phyloP scores from a whole-genome alignment of 768 basidiomycete genomes.

The Ramaria sp. region DNA sequence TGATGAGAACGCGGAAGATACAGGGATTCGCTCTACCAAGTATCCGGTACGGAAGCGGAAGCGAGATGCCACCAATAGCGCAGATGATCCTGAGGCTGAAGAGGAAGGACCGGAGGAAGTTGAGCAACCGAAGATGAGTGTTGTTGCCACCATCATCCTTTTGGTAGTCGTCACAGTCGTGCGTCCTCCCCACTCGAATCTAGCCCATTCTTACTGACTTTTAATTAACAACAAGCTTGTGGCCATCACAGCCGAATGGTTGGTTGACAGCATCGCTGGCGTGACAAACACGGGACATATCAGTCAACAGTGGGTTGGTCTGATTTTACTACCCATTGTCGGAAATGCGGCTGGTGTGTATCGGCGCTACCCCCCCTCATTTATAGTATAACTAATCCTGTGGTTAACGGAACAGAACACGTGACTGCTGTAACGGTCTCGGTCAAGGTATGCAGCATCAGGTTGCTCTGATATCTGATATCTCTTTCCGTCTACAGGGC shows the following conservation, averaged over 20 bases:
- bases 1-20: slow-evolving; percentile 22
- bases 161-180: slow-evolving; percentile 55
- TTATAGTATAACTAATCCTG: not conserved
- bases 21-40: slow-evolving; percentile 15
- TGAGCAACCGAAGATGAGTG: slow-evolving; percentile 48
- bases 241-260: slow-evolving; percentile 49
- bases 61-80: not conserved
- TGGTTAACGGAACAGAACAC: slow-evolving; percentile 43
- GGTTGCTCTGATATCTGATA: not conserved
- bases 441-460: slow-evolving; percentile 40
- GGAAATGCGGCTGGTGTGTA: slow-evolving; percentile 76
- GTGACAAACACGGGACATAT: slow-evolving; percentile 49
- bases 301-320: slow-evolving; percentile 72
- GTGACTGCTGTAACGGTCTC: slow-evolving; percentile 88
- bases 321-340: slow-evolving; percentile 88
- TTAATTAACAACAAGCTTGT: slow-evolving; percentile 27
- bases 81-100: slow-evolving; percentile 10
- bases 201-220: not conserved
- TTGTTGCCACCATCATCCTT: slow-evolving; percentile 43
- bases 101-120: slow-evolving; percentile 19
- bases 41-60: slow-evolving; percentile 11
- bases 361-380: not conserved
- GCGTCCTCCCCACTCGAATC: slow-evolving; percentile 17
- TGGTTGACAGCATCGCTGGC: slow-evolving; percentile 77
- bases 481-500: not conserved